Base-by-base conservation (phyloP, 805 yeast genomes). In the Saturnispora serradocipensis region DNA sequence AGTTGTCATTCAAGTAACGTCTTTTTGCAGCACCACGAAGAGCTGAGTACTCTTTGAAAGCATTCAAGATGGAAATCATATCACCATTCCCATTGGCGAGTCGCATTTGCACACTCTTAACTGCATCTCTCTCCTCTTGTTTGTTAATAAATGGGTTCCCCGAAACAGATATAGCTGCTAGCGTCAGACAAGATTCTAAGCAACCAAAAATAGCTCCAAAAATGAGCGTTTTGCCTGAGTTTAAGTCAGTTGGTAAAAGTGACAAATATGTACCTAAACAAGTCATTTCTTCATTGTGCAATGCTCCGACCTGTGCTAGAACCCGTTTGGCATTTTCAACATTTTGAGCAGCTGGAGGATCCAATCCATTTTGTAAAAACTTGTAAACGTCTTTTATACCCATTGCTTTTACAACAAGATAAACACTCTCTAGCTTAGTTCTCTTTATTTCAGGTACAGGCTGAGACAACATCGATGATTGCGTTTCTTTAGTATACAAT, bases 391-490 rank as follows among this genome's bases (percentile, higher is more conserved):
- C 74, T 3, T 72, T 70, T 27, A 91, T 76, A 0, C 95, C 96
- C 93, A 93, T 88, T 0, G 96, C 76, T 64, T 89, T 89, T 15
- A 90, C 95, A 45, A 83, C 80, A 44, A 91, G 70, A 60, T 87
- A 90, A 40, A 91, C 71, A 35, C 87, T 87, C 58, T 90, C 97
- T 34, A 91, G 67, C 32, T 93, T 81, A 0, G 93, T 82, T 53
- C 98, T 73, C 56, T 81, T 80, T 49, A 91, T 91, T 63, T 91
- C 99, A 0, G 99, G 97, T 16, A 85, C 73, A 0, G 97, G 96
- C 57, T 84, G 83, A 1, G 75, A 71, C 15, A 76, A 68, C 91
- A 89, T 85, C 22, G 66, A 63, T 1, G 65, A 64, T 59, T 80
- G 80, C 0, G 87, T 76, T 2, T 77, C 77, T 49, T 71, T 69